Evolutionary conservation across 108 stramenopile genomes (phyloP), one percentile per base, ranked within the genome.

Genomic region (Fistulifera pelliculosa): DNA sequence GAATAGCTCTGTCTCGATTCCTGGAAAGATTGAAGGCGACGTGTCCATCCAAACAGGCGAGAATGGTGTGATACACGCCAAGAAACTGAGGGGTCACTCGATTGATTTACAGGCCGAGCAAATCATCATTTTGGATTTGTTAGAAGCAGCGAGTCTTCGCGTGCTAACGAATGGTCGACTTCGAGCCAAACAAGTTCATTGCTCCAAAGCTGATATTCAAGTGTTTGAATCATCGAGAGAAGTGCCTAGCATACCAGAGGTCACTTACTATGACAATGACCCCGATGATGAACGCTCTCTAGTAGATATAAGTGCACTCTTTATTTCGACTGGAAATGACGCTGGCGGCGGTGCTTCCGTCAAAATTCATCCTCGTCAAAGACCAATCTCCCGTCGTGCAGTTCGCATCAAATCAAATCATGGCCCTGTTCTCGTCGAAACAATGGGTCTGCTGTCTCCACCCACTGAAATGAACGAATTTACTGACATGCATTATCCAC

Each of bases 391-490:
- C 0, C 38, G 52, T 8, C 62, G 59, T 62, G 79, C 66, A 35
- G 76, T 82, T 1, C 77, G 83, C 5, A 62, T 88, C 47, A 93
- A 93, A 58, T 79, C 79, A 3, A 76, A 66, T 65, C 87, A 93
- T 61, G 85, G 85, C 25, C 78, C 77, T 42, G 48, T 87, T 18
- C 41, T 41, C 17, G 74, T 78, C 1, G 42, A 57, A 28, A 60
- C 65, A 0, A 60, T 65, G 23, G 66, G 66, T 38, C 58, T 65
- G 39, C 27, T 17, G 12, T 25, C 51, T 25, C 68, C 52, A 14
- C 51, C 49, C 27, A 47, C 38, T 0, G 14, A 31, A 35, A 16
- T 15, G 26, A 38, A n/a, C 19, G n/a, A 22, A 35, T 35, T 35
- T 35, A 35, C 31, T 45, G 16, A 8, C 4, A 19, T 22, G 16